Evolutionary conservation across 208 protist species (phyloP), one percentile per base, ranked within the genome.

Genomic region (Acanthamoeba culbertsoni): DNA sequence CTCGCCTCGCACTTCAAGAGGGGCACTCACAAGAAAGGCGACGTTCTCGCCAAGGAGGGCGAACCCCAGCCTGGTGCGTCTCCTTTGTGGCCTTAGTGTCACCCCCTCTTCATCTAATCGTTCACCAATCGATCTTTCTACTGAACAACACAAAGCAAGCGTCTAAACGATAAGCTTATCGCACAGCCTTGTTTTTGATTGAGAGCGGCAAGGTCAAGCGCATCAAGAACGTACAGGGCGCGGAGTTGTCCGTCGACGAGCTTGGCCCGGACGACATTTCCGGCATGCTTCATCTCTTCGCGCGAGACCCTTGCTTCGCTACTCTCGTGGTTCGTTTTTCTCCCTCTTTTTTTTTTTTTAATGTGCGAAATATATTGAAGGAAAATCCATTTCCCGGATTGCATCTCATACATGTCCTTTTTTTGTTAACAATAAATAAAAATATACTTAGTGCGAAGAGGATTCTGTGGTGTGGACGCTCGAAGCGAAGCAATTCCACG

Each of bases 261-360:
- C 84, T 91, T 1, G 37, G 42, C 40, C 10, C 37, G 59, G 84
- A 51, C 37, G 53, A 91, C 84, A 75, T 91, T 53, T 91, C 84
- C 2, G 84, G 84, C 51, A 91, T 91, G 84, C 84, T 91, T n/a
- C 84, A 91, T 35, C 55, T 91, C 37, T 71, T 91, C 43, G 28
- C 84, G 20, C 46, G 46, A n/a, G 84, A 71, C 42, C 53, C 53
- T 40, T 62, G 53, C 59, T 91, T 91, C 28, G 84, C 84, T 40
- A 91, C 84, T 23, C 84, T 91, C 33, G 84, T 55, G 28, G 84
- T 91, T 35, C 59, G 37, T 59, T n/a, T 7, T 12, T n/a, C 71
- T 28, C 65, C 1, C 65, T 28, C 10, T 20, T 1, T 75, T 23
- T 23, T 23, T 59, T 59, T 23, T 59, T 14, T 23, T 23, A 59